These are phyloP conservation scores for Fusarium penzigii DNA, from an alignment of 2,329 filamentous ascomycete genomes.

Conservation along the genomic window DNA sequence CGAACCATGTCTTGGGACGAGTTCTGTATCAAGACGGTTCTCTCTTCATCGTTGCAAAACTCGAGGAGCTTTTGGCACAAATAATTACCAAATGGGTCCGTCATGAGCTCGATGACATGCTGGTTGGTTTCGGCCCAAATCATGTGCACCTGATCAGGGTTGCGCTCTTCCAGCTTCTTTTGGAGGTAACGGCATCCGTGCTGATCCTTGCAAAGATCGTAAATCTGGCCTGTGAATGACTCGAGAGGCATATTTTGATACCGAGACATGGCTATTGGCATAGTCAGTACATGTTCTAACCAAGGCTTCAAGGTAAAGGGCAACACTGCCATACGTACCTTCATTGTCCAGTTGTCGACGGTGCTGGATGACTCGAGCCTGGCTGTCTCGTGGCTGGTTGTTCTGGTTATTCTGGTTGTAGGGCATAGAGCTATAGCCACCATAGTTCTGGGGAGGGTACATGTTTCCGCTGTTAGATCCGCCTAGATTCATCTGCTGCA, in stretches of 20 bases:
- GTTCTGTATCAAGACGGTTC: slow-evolving; percentile 88
- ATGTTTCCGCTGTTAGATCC: slow-evolving; percentile 42
- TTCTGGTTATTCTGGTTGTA: slow-evolving; percentile 53
- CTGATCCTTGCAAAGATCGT: slow-evolving; percentile 93
- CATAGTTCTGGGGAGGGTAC: slow-evolving; percentile 61
- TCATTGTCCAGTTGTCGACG: slow-evolving; percentile 75
- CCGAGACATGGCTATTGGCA: slow-evolving; percentile 64
- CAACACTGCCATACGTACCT: slow-evolving; percentile 45
- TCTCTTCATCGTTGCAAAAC: slow-evolving; percentile 92
- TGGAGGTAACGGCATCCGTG: slow-evolving; percentile 96
- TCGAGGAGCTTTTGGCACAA: slow-evolving; percentile 98
- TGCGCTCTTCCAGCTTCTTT: slow-evolving; percentile 92
- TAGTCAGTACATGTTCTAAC: slow-evolving; percentile 29
- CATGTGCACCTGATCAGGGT: slow-evolving; percentile 79
- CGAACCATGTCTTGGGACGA: slow-evolving; percentile 84
- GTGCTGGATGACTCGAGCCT: slow-evolving; percentile 73
- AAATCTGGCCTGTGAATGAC: slow-evolving; percentile 79
- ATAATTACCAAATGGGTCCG: slow-evolving; percentile 98
- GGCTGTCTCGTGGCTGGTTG: slow-evolving; percentile 67
- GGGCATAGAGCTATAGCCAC: slow-evolving; percentile 54
- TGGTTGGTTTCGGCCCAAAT: slow-evolving; percentile 94
- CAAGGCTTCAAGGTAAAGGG: background rate
- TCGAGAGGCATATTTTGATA: slow-evolving; percentile 84
- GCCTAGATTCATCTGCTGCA: slow-evolving; percentile 65
- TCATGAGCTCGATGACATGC: slow-evolving; percentile 97